Base-by-base conservation (phyloP, 2,329 filamentous ascomycete genomes). In the Fusarium hainanense region DNA sequence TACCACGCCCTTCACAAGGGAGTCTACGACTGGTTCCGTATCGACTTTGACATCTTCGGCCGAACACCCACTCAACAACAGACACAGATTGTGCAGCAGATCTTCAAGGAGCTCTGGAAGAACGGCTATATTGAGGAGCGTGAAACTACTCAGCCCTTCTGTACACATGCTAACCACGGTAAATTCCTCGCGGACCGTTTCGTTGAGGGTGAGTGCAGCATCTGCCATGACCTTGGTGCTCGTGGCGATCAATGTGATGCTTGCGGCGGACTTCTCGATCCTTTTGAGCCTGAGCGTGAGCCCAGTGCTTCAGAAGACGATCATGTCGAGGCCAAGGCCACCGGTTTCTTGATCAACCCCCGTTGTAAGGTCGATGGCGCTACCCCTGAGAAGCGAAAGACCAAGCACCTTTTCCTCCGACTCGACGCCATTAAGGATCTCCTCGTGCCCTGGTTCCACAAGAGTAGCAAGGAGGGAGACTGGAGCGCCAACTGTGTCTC, bases 1-100 rank as follows among this genome's bases (percentile, higher is more conserved):
- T 98, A 97, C 84, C 93, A 97, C 82, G 89, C 89, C 75, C 89
- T 97, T 63, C 95, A 98, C 82, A 90, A 93, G 75, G 93, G 92
- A 50, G 92, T 98, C 71, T 98, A 98, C 81, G 88, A 97, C 79
- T 98, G 95, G 93, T 99, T 99, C 83, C 89, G 94, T 77, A 95
- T 98, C 77, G 90, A 88, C 62, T 98, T 98, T 78, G 95, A 98
- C 82, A 91, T 94, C 80, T 99, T 98, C 78, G 96, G 94, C 68
- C 91, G 94, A 63, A 98, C 96, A 7, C 93, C 94, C 5, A 98
- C 95, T 20, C 82, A 88, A 57, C 88, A 96, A 75, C 96, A 98
- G 81, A 98, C 94, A 23, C 88, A 93, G 72, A 98, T 99, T 74
- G 93, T 94, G 12, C 96, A 98, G 81, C 89, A 93, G 69, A 94